These are phyloP conservation scores for Ophiocordyceps robertsii DNA, from an alignment of 2,329 filamentous ascomycete genomes.

Conservation along the genomic window DNA sequence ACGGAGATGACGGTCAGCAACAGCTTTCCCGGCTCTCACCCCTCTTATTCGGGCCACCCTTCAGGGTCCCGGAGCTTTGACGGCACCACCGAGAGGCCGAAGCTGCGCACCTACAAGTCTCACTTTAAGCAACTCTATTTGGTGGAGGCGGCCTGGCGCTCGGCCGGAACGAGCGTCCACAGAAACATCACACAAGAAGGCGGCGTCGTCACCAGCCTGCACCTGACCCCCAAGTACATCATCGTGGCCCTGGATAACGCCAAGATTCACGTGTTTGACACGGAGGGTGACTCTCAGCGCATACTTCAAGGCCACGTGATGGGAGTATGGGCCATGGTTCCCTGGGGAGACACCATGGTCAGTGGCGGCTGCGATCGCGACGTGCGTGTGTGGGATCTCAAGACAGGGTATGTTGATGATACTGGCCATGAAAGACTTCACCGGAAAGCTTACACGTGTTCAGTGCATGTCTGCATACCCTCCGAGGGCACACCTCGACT, in stretches of 20 bases:
- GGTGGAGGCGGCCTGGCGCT: slow-evolving; percentile 93
- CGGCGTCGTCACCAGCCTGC: slow-evolving; percentile 89
- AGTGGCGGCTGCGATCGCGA: slow-evolving; percentile 95
- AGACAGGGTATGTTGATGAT: slow-evolving; percentile 56
- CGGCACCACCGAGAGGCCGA: slow-evolving; percentile 36
- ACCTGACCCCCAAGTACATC: slow-evolving; percentile 91
- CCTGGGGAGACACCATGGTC: slow-evolving; percentile 89
- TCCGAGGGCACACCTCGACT: slow-evolving; percentile 91
- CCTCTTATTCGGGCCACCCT: slow-evolving; percentile 21
- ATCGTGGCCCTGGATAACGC: slow-evolving; percentile 96
- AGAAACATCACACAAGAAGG: slow-evolving; percentile 92
- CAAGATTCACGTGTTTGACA: slow-evolving; percentile 96
- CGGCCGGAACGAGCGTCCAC: slow-evolving; percentile 70
- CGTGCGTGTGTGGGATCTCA: slow-evolving; percentile 92
- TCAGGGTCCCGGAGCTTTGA: slow-evolving; percentile 42
- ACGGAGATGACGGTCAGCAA: slow-evolving; percentile 21
- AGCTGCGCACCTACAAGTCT: slow-evolving; percentile 76
- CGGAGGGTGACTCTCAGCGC: slow-evolving; percentile 74
- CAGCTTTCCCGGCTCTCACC: slow-evolving; percentile 29
- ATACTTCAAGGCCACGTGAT: slow-evolving; percentile 93
- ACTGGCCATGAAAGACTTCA: background rate
- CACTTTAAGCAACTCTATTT: slow-evolving; percentile 97
- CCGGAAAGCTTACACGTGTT: slow-evolving; percentile 7
- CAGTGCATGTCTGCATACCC: slow-evolving; percentile 63
- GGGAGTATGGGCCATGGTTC: slow-evolving; percentile 99